Percentiles rank a stretch among this genome's conserved stretches.
These are phyloP conservation scores for Sporobolomyces phaffii DNA, from an alignment of 768 basidiomycete species.

Conservation along the genomic window DNA sequence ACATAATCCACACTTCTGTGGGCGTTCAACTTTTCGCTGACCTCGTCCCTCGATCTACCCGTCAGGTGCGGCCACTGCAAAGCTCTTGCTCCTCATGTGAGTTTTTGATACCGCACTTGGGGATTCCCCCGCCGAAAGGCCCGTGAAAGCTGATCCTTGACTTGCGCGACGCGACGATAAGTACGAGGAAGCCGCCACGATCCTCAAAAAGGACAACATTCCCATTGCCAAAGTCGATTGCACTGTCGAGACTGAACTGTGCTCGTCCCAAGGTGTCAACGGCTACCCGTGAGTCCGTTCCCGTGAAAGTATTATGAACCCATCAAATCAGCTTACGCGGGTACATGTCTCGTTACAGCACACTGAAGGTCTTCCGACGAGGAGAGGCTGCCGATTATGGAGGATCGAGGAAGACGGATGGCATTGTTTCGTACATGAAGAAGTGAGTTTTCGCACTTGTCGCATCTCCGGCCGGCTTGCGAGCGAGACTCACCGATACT, in stretches of 20 bases:
- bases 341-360: constrained; percentile 51
- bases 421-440: constrained; percentile 54
- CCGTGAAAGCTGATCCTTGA: too few relatives aligned
- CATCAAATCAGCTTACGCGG: too few relatives aligned
- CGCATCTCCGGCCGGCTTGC: background rate
- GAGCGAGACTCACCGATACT: background rate
- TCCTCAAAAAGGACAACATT: constrained; percentile 81
- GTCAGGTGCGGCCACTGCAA: constrained; percentile 43
- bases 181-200: constrained; percentile 66
- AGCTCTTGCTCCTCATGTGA: constrained; percentile 40
- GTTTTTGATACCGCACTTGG: too few relatives aligned
- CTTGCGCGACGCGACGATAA: background rate
- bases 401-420: constrained; percentile 88
- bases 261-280: constrained; percentile 75
- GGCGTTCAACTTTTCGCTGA: constrained; percentile 2
- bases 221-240: constrained; percentile 95
- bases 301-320: too few relatives aligned
- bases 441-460: constrained; percentile 23
- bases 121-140: too few relatives aligned
- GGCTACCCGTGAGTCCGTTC: constrained; percentile 76
- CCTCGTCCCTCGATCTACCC: background rate
- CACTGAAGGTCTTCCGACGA: constrained; percentile 83
- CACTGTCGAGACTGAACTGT: constrained; percentile 86
- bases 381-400: constrained; percentile 72
- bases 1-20: background rate